A percentile compares a stretch with the other conserved stretches of the same genome.
phyloP scores from a whole-genome alignment of 768 basidiomycete species.

The Leccinum ochraceum region DNA sequence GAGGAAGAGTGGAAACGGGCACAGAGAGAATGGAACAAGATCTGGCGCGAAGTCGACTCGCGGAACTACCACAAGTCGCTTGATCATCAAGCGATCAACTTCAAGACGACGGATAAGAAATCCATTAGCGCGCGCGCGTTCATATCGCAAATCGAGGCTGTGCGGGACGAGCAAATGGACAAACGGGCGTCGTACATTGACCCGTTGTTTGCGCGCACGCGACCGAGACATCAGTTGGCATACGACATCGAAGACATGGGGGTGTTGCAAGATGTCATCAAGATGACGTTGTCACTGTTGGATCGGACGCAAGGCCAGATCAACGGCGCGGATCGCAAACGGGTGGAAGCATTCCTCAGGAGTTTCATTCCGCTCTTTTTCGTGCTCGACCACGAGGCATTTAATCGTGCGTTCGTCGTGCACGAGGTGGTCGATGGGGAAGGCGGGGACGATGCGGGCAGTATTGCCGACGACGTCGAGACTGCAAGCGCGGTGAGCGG shows the following conservation, averaged over 20 bases:
- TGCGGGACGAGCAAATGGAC: constrained; percentile 79
- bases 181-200: constrained; percentile 63
- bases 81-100: constrained; percentile 90
- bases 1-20: constrained; percentile 99
- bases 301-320: constrained; percentile 85
- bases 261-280: constrained; percentile 84
- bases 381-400: constrained; percentile 67
- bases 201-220: constrained; percentile 55
- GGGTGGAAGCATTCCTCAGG: constrained; percentile 82
- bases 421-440: constrained; percentile 66
- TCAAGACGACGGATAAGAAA: constrained; percentile 91
- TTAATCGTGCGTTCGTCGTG: constrained; percentile 68
- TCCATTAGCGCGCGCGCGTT: constrained; percentile 72
- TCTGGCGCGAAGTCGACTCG: constrained; percentile 96
- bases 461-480: constrained; percentile 40
- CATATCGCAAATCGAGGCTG: constrained; percentile 81
- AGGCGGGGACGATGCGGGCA: constrained; percentile 46
- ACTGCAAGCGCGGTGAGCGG: constrained; percentile 30
- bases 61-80: constrained; percentile 92
- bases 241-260: constrained; percentile 72
- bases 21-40: constrained; percentile 97
- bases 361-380: constrained; percentile 77
- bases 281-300: constrained; percentile 86
- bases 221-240: constrained; percentile 77
- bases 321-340: constrained; percentile 66